These are phyloP conservation scores for Pleurotus salmoneostramineus DNA, from an alignment of 768 basidiomycete species.

Conservation along the genomic window DNA sequence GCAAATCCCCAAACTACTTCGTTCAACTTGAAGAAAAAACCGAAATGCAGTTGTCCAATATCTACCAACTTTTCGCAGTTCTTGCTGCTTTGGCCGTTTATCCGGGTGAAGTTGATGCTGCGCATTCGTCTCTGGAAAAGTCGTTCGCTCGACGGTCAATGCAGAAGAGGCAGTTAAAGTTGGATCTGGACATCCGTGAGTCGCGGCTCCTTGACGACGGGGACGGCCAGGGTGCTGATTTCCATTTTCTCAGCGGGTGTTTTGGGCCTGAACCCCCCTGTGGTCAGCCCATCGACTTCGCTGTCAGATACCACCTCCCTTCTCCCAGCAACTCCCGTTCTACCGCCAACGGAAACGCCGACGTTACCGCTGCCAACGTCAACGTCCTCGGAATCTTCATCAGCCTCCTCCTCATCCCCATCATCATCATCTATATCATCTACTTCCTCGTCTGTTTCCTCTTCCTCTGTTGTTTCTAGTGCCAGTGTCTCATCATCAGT, in stretches of 20 bases:
- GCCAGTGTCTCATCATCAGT: not conserved
- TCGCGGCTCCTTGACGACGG: not conserved
- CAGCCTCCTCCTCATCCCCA: not conserved
- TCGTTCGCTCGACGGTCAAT: slow-evolving; percentile 5
- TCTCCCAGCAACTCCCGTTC: not conserved
- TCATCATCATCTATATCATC: not conserved
- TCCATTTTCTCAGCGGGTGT: not conserved
- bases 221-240: not conserved
- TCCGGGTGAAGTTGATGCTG: slow-evolving; percentile 4
- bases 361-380: not conserved
- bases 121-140: slow-evolving; percentile 6
- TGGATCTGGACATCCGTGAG: not conserved
- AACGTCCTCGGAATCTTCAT: not conserved
- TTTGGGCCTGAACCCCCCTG: not conserved
- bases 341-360: not conserved
- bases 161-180: not conserved
- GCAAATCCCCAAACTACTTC: not conserved
- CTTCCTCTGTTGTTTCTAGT: not conserved
- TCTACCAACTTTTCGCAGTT: slow-evolving; percentile 1
- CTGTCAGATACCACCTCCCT: not conserved
- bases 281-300: not conserved
- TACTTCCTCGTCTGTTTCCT: not conserved
- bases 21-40: not conserved
- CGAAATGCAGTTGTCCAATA: slow-evolving; percentile 3
- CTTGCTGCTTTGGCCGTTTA: slow-evolving; percentile 4